These are phyloP conservation scores for Tieghemostelium lacteum DNA, from an alignment of 78 protist species.

Conservation along the genomic window DNA sequence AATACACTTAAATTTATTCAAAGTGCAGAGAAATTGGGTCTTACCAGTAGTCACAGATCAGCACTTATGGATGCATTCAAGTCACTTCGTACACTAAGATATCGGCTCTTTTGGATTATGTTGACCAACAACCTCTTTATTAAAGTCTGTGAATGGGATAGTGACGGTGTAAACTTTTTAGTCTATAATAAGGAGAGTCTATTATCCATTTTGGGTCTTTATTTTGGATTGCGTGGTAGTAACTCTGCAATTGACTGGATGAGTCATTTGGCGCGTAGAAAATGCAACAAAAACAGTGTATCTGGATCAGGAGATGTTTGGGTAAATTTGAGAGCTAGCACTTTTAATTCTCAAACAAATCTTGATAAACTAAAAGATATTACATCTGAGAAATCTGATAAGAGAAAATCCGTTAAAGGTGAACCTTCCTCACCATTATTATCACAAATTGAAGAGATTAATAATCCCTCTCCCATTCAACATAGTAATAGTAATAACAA, in stretches of 20 bases:
- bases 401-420: neutral
- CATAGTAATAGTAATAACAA: neutral
- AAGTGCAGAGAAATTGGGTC: conserved; percentile 68
- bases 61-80: conserved; percentile 61
- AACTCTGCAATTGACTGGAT: conserved; percentile 74
- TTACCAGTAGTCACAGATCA: conserved; percentile 38
- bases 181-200: conserved; percentile 25
- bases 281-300: conserved; percentile 6
- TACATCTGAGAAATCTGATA: conserved; percentile 57
- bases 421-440: no score
- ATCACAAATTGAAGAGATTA: neutral
- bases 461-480: neutral
- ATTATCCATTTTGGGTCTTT: conserved; percentile 37
- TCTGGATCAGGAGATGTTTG: conserved; percentile 37
- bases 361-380: conserved; percentile 66
- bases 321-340: conserved; percentile 47
- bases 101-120: conserved; percentile 75
- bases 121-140: conserved; percentile 19
- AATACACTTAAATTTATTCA: conserved; percentile 56
- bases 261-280: conserved; percentile 68
- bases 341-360: conserved; percentile 56
- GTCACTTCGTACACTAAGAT: conserved; percentile 65
- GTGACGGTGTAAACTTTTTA: conserved; percentile 43
- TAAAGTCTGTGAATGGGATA: conserved; percentile 72
- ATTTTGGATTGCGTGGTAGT: conserved; percentile 64